A percentile compares a stretch with the other conserved stretches of the same genome.
These are phyloP conservation scores for Pyricularia sp. DNA, from an alignment of 2,329 filamentous ascomycete genomes.

Conservation along the genomic window DNA sequence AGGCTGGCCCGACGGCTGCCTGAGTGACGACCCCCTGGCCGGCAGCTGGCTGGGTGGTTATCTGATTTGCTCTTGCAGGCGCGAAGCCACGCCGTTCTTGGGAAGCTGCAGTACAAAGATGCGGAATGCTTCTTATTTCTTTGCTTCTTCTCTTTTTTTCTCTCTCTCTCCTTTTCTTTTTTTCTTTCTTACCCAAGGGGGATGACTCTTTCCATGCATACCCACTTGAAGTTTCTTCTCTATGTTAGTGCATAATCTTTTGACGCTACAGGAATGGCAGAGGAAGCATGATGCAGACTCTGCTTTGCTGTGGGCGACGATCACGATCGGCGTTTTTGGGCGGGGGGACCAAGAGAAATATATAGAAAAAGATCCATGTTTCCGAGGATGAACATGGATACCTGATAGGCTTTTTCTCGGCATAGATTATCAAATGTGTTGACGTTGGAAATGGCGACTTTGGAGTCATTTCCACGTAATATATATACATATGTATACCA, in stretches of 20 bases:
- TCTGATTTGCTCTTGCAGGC: background rate
- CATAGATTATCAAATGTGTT: background rate
- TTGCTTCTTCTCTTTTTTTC: background rate
- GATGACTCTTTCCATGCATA: background rate
- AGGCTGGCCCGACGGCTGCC: constrained; percentile 30
- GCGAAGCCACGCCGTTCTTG: background rate
- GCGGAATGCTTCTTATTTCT: background rate
- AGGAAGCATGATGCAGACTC: background rate
- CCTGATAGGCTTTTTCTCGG: background rate
- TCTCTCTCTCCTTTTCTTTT: background rate
- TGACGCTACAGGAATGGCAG: background rate
- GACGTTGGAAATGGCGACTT: background rate
- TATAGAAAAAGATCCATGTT: background rate
- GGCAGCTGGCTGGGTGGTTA: background rate
- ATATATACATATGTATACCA: background rate
- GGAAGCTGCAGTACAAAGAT: background rate
- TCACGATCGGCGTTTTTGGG: background rate
- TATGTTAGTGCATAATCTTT: background rate
- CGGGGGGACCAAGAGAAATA: background rate
- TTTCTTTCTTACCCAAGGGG: background rate
- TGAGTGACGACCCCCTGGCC: background rate
- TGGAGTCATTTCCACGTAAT: background rate
- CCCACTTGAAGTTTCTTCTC: background rate
- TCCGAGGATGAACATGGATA: background rate
- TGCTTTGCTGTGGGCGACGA: background rate